phyloP scores from a whole-genome alignment of 169 alveolate genomes.

The Plasmodium vivax region DNA sequence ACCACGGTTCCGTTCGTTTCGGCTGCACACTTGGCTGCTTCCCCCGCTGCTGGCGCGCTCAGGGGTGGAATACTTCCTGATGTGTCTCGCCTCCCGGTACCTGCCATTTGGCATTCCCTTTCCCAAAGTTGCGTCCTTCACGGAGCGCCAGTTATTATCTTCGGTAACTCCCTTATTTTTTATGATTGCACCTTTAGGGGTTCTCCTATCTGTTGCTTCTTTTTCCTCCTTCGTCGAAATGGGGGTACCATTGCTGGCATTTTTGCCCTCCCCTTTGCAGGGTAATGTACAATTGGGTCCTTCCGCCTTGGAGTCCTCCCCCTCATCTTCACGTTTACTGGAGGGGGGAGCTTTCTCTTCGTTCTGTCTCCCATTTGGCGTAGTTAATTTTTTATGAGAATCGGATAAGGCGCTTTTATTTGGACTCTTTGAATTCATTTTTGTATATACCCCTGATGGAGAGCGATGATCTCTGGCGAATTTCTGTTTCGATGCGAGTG shows the following conservation, averaged over 20 bases:
- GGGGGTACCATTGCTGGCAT: not conserved
- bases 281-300: not conserved
- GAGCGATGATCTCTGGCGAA: not conserved
- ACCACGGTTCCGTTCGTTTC: not conserved
- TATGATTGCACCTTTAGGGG: not conserved
- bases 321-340: not conserved
- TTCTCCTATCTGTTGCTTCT: not conserved
- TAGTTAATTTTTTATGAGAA: not conserved
- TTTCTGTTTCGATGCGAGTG: not conserved
- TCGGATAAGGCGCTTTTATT: not conserved
- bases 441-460: not conserved
- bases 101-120: not conserved
- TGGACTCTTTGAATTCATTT: not conserved
- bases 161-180: not conserved
- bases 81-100: not conserved
- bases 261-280: not conserved
- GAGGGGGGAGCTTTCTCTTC: not conserved
- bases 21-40: not conserved
- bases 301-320: not conserved
- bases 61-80: not conserved
- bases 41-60: not conserved
- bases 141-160: not conserved
- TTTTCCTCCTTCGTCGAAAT: not conserved
- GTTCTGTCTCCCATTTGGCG: not conserved
- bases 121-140: not conserved